Conservation (phyloP, 2,329 filamentous ascomycete species). For the Emergomyces orientalis region DNA sequence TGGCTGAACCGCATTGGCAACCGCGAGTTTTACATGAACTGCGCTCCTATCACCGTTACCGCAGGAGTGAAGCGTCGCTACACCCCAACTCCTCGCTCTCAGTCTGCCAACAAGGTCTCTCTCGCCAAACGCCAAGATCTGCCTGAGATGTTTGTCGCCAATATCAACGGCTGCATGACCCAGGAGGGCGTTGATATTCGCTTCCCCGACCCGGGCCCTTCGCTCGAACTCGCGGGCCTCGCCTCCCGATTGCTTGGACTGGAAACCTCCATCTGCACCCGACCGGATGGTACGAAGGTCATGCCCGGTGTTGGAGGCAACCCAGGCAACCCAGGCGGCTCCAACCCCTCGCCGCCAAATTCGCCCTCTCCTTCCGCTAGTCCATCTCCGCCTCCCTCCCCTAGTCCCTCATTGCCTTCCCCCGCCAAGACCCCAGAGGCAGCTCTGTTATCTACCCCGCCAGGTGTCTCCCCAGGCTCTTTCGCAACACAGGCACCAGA, state of each 20-base stretch:
- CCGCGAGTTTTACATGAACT: constrained; percentile 98
- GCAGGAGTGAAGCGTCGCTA: constrained; percentile 35
- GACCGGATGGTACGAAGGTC: constrained; percentile 22
- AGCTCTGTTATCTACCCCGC: background rate
- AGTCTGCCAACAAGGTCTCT: constrained; percentile 17
- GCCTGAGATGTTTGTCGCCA: constrained; percentile 67
- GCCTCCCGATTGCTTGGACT: constrained; percentile 27
- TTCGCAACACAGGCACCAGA: constrained; percentile 14
- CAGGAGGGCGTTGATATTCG: constrained; percentile 47
- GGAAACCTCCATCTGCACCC: constrained; percentile 23
- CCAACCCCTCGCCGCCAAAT: constrained; percentile 13
- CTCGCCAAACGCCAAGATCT: constrained; percentile 51
- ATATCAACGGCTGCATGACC: constrained; percentile 55
- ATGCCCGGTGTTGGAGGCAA: constrained; percentile 26
- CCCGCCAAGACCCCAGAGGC: background rate
- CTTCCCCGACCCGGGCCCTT: constrained; percentile 60
- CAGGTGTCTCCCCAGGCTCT: background rate
- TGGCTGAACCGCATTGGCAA: constrained; percentile 93
- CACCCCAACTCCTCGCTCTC: constrained; percentile 19
- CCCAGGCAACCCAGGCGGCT: constrained; percentile 16
- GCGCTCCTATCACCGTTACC: constrained; percentile 61
- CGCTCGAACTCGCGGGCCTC: constrained; percentile 43
- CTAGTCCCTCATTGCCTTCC: background rate
- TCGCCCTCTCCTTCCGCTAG: constrained; percentile 14
- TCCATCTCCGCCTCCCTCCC: background rate